Conservation (phyloP, 164 flowering plant genomes). For the Aristolochia fimbriata region DNA sequence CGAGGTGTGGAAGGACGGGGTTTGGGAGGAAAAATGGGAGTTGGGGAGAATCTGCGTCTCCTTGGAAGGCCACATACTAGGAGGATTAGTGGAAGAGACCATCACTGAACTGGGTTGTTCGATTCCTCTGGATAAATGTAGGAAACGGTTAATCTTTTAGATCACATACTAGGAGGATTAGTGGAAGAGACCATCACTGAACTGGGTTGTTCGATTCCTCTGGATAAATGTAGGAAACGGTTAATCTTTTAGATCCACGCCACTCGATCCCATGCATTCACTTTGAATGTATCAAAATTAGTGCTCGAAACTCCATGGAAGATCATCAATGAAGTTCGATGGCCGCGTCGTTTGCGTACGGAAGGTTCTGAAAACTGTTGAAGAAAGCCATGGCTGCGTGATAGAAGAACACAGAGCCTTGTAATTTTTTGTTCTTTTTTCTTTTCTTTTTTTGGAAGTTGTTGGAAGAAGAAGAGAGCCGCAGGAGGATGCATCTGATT, state of each 20-base stretch:
- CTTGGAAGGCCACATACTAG: constrained; percentile 45
- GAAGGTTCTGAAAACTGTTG: no score
- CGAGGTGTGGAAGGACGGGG: constrained; percentile 45
- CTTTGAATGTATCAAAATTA: no score
- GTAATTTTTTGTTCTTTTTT: no score
- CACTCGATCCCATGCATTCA: no score
- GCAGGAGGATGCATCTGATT: no score
- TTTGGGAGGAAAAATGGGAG: constrained; percentile 56
- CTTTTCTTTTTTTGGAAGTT: no score
- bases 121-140: neutral
- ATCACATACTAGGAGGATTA: constrained; percentile 27
- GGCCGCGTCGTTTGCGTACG: no score
- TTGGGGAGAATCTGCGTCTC: constrained; percentile 46
- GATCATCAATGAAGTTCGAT: no score
- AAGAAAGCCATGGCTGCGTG: no score
- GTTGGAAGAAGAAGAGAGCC: neutral
- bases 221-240: neutral
- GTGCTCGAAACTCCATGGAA: no score
- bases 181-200: constrained; percentile 53
- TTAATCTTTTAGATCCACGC: neutral
- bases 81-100: constrained; percentile 54
- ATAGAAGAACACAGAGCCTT: no score
- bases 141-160: neutral
- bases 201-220: constrained; percentile 3
- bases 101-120: constrained; percentile 26